Percentiles rank a stretch among this genome's conserved stretches.
These are phyloP conservation scores for Monilinia fructicola DNA, from an alignment of 2,329 filamentous ascomycete species.

Conservation along the genomic window DNA sequence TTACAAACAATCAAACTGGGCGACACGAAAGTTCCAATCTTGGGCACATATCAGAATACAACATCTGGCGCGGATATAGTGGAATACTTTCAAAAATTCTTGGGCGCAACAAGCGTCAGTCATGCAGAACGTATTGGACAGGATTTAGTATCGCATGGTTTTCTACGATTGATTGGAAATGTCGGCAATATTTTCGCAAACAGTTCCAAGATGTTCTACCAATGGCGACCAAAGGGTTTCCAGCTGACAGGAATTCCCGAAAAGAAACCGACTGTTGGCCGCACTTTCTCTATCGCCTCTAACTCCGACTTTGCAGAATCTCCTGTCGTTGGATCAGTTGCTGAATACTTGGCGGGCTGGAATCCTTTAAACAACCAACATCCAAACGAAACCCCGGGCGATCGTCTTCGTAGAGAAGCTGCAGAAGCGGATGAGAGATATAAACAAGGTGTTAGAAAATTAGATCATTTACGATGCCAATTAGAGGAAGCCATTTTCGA, in stretches of 20 bases:
- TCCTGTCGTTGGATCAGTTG: constrained; percentile 76
- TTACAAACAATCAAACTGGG: constrained; percentile 81
- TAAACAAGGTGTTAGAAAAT: constrained; percentile 78
- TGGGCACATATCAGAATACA: constrained; percentile 92
- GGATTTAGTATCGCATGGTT: constrained; percentile 82
- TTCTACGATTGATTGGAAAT: constrained; percentile 87
- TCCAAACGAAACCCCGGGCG: constrained; percentile 89
- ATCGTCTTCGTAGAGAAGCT: constrained; percentile 85
- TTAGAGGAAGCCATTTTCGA: constrained; percentile 94
- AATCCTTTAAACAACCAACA: constrained; percentile 86
- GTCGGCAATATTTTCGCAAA: constrained; percentile 96
- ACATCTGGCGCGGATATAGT: constrained; percentile 90
- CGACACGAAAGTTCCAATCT: constrained; percentile 91
- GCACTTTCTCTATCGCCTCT: constrained; percentile 71
- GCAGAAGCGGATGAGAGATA: constrained; percentile 91
- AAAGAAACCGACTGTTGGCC: constrained; percentile 71
- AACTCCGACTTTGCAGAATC: constrained; percentile 66
- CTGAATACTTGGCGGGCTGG: constrained; percentile 89
- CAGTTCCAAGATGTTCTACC: constrained; percentile 95
- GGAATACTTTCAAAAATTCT: constrained; percentile 87
- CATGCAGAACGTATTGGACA: constrained; percentile 95
- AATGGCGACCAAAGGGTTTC: constrained; percentile 93
- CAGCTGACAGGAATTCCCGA: constrained; percentile 83
- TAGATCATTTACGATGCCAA: constrained; percentile 88
- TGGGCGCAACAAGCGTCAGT: constrained; percentile 79